A percentile compares a stretch with the other conserved stretches of the same genome.
phyloP scores from a whole-genome alignment of 2,329 filamentous ascomycete genomes.

The Scedosporium apiospermum region DNA sequence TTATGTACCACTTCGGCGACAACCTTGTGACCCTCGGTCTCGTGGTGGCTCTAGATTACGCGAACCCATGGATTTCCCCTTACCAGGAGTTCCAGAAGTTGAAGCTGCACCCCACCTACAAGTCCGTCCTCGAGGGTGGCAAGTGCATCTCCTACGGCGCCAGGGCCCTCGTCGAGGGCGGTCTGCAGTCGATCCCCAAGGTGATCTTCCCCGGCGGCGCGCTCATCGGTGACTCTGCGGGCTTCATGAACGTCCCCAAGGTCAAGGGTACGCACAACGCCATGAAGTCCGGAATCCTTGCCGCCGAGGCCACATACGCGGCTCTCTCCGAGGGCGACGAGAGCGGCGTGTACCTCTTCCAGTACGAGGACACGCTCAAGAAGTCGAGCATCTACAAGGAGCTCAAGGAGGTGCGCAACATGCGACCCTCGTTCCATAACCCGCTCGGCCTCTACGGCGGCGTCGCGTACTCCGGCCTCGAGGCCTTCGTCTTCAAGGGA shows the following conservation, averaged over 20 bases:
- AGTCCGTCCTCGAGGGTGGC: slow-evolving; percentile 77
- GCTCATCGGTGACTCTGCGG: slow-evolving; percentile 89
- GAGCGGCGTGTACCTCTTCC: slow-evolving; percentile 80
- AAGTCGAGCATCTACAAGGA: slow-evolving; percentile 89
- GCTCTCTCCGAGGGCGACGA: slow-evolving; percentile 54
- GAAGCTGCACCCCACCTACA: slow-evolving; percentile 94
- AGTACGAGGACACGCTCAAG: slow-evolving; percentile 85
- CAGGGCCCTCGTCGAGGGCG: slow-evolving; percentile 83
- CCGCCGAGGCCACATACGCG: slow-evolving; percentile 79
- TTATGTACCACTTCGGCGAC: slow-evolving; percentile 99
- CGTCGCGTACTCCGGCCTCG: slow-evolving; percentile 83
- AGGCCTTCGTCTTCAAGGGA: slow-evolving; percentile 80
- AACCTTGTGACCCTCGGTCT: slow-evolving; percentile 89
- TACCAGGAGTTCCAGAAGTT: slow-evolving; percentile 97
- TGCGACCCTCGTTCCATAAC: slow-evolving; percentile 88
- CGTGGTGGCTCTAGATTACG: slow-evolving; percentile 88
- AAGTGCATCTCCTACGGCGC: slow-evolving; percentile 97
- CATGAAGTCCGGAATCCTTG: slow-evolving; percentile 95
- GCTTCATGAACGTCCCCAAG: slow-evolving; percentile 95
- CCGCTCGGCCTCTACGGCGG: slow-evolving; percentile 84
- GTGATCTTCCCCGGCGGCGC: slow-evolving; percentile 93
- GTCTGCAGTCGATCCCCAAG: slow-evolving; percentile 96
- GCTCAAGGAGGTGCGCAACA: slow-evolving; percentile 90
- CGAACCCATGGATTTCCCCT: slow-evolving; percentile 92
- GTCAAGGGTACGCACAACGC: slow-evolving; percentile 97